A percentile compares a stretch with the other conserved stretches of the same genome.
phyloP scores from a whole-genome alignment of 768 basidiomycete species.

The Tylopilus rubrobrunneus region DNA sequence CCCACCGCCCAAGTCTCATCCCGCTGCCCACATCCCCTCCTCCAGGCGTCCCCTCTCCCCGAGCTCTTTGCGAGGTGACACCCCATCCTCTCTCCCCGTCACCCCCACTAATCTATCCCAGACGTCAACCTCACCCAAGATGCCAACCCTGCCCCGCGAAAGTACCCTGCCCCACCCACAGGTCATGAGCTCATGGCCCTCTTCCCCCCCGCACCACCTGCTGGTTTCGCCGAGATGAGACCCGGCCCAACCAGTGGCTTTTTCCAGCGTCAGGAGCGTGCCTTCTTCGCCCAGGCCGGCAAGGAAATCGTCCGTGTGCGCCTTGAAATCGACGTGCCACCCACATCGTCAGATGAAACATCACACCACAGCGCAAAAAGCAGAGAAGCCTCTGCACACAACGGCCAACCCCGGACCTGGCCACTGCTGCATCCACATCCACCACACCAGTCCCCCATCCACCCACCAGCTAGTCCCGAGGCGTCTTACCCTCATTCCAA shows the following conservation, averaged over 20 bases:
- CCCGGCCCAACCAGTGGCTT: slow-evolving; percentile 67
- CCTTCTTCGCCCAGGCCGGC: slow-evolving; percentile 76
- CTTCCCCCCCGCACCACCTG: slow-evolving; percentile 70
- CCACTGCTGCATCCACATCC: slow-evolving; percentile 30
- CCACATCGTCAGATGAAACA: slow-evolving; percentile 11
- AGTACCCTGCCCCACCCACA: slow-evolving; percentile 72
- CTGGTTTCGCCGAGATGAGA: slow-evolving; percentile 49
- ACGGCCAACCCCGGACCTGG: slow-evolving; percentile 25
- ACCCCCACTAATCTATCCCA: slow-evolving; percentile 28
- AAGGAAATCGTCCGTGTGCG: slow-evolving; percentile 74
- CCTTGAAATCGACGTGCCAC: slow-evolving; percentile 60
- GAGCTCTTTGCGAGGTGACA: slow-evolving; percentile 54
- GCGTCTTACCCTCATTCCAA: slow-evolving; percentile 35
- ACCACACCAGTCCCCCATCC: slow-evolving; percentile 27
- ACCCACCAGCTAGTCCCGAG: slow-evolving; percentile 22
- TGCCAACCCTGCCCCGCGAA: slow-evolving; percentile 46
- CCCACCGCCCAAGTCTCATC: slow-evolving; percentile 28
- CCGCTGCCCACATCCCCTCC: slow-evolving; percentile 7
- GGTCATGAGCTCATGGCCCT: slow-evolving; percentile 85
- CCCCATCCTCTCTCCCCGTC: background rate
- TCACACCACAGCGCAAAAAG: slow-evolving; percentile 26
- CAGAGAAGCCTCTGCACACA: slow-evolving; percentile 21
- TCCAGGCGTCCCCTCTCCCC: slow-evolving; percentile 61
- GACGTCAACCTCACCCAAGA: slow-evolving; percentile 63
- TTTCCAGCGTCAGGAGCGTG: slow-evolving; percentile 73